Evolutionary conservation across 202 grass and related monocot species (phyloP), one percentile per base, ranked within the genome.

Genomic region (Digitaria exilis): DNA sequence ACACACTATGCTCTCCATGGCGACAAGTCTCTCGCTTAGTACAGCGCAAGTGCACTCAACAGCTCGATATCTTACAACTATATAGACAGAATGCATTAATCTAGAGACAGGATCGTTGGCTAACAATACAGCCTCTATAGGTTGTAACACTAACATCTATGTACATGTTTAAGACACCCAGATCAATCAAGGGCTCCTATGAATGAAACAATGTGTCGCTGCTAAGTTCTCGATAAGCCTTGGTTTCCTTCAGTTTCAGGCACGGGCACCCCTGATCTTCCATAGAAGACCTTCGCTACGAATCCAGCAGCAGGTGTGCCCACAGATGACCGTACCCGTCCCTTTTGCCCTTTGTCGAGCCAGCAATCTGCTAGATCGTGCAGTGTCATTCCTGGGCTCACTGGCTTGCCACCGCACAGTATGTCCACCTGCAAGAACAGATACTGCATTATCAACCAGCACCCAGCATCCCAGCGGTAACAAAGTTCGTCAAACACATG

Each of bases 371-470:
- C 68, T 67, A 94, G 49, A 34, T 85, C 85, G 22, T 89, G 86
- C 54, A 94, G 44, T 31, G 84, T 66, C 63, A 85, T 54, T 49
- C 45, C 59, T 24, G 78, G 87, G 78, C 31, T 87, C 43, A 94
- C 86, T 67, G 26, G 74, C 54, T 80, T 80, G 69, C 92, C 87
- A 34, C 46, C 61, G 6, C 89, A 94, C 65, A 67, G 49, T 39
- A 94, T 71, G 62, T 94, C 84, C 56, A 94, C 81, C 92, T 94
- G 80, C 76, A 84, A 87, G 10, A 51, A 86, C 22, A 35, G 22
- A 59, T 28, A 26, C 29, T 65, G 64, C 35, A 34, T 35, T 22
- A 49, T 78, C 42, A n/a, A 50, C 43, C 4, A 2, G 21, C 24
- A 6, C 24, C 11, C 11, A 59, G 26, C 12, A 2, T n/a, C n/a